A percentile compares a stretch with the other conserved stretches of the same genome.
phyloP scores from a whole-genome alignment of 2,329 filamentous ascomycete species.

The Colletotrichum sp. region DNA sequence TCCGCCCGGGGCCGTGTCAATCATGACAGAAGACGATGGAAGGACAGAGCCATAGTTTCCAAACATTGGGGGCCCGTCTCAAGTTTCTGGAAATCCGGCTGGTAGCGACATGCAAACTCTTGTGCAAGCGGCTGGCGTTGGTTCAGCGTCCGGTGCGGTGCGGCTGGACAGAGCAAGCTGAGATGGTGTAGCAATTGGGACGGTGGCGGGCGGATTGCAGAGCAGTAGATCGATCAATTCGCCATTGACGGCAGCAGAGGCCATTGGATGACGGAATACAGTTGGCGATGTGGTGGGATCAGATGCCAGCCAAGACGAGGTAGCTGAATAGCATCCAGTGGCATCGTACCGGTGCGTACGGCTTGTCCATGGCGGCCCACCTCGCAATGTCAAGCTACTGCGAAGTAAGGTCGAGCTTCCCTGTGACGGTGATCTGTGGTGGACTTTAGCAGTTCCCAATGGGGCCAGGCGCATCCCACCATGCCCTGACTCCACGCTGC shows the following conservation, averaged over 20 bases:
- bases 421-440: conserved; percentile 14
- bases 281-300: conserved; percentile 9
- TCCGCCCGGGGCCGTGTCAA: not conserved
- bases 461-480: conserved; percentile 14
- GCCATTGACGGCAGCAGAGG: not conserved
- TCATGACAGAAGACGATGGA: not conserved
- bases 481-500: not conserved
- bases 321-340: not conserved
- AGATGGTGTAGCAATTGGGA: not conserved
- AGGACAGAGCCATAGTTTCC: not conserved
- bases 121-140: not conserved
- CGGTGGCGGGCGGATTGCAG: not conserved
- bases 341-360: conserved; percentile 1
- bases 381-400: not conserved
- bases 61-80: not conserved
- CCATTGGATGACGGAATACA: conserved; percentile 15
- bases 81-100: not conserved
- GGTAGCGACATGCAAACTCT: not conserved
- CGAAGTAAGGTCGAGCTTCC: conserved; percentile 3
- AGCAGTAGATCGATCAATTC: not conserved
- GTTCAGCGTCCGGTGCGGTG: not conserved
- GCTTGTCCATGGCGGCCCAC: conserved; percentile 1
- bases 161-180: not conserved
- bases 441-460: conserved; percentile 17
- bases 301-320: conserved; percentile 14